A percentile compares a stretch with the other conserved stretches of the same genome.
Evolutionary conservation across 345 rosid species (phyloP).

Genomic region (Aquilaria malaccensis): DNA sequence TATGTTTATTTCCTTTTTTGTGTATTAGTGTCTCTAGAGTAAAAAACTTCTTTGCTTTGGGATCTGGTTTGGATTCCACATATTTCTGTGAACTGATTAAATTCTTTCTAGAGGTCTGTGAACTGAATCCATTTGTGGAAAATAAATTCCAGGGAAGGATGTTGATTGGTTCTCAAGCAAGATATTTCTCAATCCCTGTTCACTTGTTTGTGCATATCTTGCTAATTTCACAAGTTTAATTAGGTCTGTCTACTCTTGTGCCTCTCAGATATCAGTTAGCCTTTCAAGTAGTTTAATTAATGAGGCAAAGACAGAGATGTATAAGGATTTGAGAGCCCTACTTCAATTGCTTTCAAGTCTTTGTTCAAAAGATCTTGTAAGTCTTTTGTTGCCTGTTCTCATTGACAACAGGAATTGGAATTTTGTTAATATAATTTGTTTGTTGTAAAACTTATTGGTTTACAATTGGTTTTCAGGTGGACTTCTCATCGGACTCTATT

Average conservation of each 20-base stretch:
- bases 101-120: too few relatives aligned
- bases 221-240: slow-evolving; percentile 7
- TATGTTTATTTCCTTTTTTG: too few relatives aligned
- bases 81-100: too few relatives aligned
- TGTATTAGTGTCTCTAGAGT: too few relatives aligned
- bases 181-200: too few relatives aligned
- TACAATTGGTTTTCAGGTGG: slow-evolving; percentile 46
- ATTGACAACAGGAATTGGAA: not conserved
- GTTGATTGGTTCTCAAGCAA: too few relatives aligned
- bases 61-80: too few relatives aligned
- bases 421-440: too few relatives aligned
- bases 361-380: slow-evolving; percentile 94
- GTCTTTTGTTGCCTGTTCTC: not conserved
- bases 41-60: too few relatives aligned
- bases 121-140: too few relatives aligned
- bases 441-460: not conserved
- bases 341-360: slow-evolving; percentile 93
- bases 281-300: slow-evolving; percentile 74
- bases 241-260: slow-evolving; percentile 4
- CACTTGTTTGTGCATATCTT: not conserved
- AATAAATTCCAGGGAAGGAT: too few relatives aligned
- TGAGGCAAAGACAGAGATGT: slow-evolving; percentile 80
- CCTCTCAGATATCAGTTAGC: slow-evolving; percentile 58
- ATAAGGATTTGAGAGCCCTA: slow-evolving; percentile 90
- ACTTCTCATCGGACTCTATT: slow-evolving; percentile 76